Base-by-base conservation (phyloP, 2,329 filamentous ascomycete species). In the Shiraia bambusicola region DNA sequence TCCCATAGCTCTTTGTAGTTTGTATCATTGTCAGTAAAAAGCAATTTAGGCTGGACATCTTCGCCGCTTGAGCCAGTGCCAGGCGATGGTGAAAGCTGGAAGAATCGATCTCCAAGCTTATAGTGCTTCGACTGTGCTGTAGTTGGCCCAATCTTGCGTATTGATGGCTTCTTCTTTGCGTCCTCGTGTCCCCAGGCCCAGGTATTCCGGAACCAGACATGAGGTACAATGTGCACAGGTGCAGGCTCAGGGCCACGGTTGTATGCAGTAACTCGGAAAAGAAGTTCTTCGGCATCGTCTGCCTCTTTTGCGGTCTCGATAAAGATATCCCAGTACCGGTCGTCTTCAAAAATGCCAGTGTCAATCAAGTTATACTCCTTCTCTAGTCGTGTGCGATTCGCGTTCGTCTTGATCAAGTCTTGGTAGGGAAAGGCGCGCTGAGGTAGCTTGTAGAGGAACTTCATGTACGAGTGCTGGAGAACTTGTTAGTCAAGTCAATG, bases 1-100 rank as follows among this genome's bases (percentile, higher is more conserved):
- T 77, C 78, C 69, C 93, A 96, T 1, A 97, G 77, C 10, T 75
- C 70, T 50, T 90, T 77, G 66, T 83, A 86, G 65, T 97, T 97
- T 57, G 88, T 95, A 61, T 97, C 91, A 61, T 97, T 97, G 58
- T 96, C 92, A 1, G 92, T 97, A 71, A 95, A 97, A 43, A 97
- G 76, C 57, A 95, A 74, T 60, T 88, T 75, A 2, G 93, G 93
- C 61, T 90, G 76, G 28, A 97, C 83, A 69, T 97, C 92, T 25
- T 91, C 80, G 25, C 88, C 85, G 49, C 83, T 86, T 9, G 81
- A 75, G 8, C 88, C 89, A 42, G 88, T 82, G 37, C 91, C 89
- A 0, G 92, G 93, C 7, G 92, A 97, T 0, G 93, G 92, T 1
- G 92, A 94, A 45, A 94, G 79, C 47, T 91, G 80, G 45, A 93